Evolutionary conservation across 208 protist genomes (phyloP), one percentile per base, ranked within the genome.

Genomic region (Trypanosoma grayi): DNA sequence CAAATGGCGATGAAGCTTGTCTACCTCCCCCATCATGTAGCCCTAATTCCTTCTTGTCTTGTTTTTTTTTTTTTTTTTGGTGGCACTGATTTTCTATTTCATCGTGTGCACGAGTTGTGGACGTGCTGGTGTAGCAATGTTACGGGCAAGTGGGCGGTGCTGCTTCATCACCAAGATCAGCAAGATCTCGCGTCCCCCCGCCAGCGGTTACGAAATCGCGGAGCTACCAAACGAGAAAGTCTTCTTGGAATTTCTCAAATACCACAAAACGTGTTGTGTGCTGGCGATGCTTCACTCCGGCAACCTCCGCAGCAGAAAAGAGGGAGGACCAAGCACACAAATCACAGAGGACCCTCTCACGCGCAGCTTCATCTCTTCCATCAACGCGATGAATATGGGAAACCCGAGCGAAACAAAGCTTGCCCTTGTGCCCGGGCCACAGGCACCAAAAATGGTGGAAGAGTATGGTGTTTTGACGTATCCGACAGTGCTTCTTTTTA

Each of bases 161-260:
- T 61, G 62, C 25, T 94, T 90, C 57, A 70, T 94, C n/a, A 75
- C 51, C 0, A 85, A 81, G 31, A 71, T 94, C 34, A 75, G 74
- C 37, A 83, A 84, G 41, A 77, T 91, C 13, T 71, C 77, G 20
- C 75, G 83, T 44, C 83, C 87, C 7, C 87, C 87, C 7, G 75
- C 73, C 7, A 70, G 72, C 1, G 87, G 87, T n/a, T 94, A 94
- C 61, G 87, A 94, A 57, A 83, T 94, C 40, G 79, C 84, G 0
- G 83, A 94, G 53, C 57, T 94, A 40, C 87, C 87, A 11, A 90
- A 90, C 50, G 87, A 94, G 46, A 82, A 77, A 24, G 69, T 91
- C 9, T 77, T 94, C 4, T 55, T 57, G 7, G 82, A 91, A 36
- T 94, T 81, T 65, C 61, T 91, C 43, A 70, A 79, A 33, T 67